Base-by-base conservation (phyloP, 1,139 yeast genomes). In the Meyerozyma sp. region DNA sequence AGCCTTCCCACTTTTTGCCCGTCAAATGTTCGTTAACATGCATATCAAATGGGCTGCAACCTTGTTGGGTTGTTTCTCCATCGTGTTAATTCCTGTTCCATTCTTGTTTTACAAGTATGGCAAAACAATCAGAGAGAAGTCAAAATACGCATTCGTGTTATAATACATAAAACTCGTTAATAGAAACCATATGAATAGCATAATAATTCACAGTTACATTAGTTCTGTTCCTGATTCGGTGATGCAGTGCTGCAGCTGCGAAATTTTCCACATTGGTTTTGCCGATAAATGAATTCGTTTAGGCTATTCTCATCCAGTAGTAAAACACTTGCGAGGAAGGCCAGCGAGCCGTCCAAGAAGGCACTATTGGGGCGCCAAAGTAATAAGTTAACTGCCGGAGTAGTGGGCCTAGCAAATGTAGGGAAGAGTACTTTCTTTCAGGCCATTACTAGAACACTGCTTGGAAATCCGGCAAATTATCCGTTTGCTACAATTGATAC, bases 21-120 rank as follows among this genome's bases (percentile, higher is more conserved):
- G 73, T 25, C 84, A 75, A 59, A 81, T 90, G 96, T 88, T 89
- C 63, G 63, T 70, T 13, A 76, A 75, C 51, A 75, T 90, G 79
- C 84, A 89, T 30, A 77, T 80, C 41, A 81, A 85, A 58, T 90
- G 94, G 93, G 95, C 95, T 4, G 84, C 89, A 44, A 73, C 91
- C 14, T 65, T 90, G 46, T 63, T 90, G 36, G 96, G 95, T 8
- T 72, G 84, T 50, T 65, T 90, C 49, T 83, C 86, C 0, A 61
- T 75, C 8, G 65, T 70, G 2, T 63, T 88, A 68, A 68, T 81
- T 9, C 90, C 93, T 1, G 86, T 87, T 26, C 96, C 96, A n/a
- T 66, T 85, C 26, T 56, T 83, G 40, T 89, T 89, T 59, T 76
- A 70, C 63, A 71, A 62, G 44, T 87, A 70, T 58, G 96, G 96